phyloP scores from a whole-genome alignment of 805 yeast genomes.

The Teunomyces tritomae region DNA sequence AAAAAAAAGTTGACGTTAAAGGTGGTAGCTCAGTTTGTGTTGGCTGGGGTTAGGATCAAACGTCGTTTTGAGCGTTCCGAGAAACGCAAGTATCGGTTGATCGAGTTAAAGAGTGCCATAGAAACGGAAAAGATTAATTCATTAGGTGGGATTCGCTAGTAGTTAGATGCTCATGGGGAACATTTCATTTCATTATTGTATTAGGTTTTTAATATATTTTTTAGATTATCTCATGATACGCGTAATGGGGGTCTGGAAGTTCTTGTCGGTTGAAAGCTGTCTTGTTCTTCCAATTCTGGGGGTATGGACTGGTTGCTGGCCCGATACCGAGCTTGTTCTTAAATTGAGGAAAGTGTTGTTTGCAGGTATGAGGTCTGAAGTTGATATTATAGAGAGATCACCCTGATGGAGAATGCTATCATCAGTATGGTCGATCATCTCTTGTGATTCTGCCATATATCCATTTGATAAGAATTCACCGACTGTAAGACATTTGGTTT shows the following conservation, averaged over 20 bases:
- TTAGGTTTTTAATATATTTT: not conserved
- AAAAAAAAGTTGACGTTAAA: constrained; percentile 25
- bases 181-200: constrained; percentile 1
- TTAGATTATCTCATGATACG: constrained; percentile 28
- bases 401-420: constrained; percentile 31
- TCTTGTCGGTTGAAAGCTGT: constrained; percentile 37
- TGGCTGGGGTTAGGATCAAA: constrained; percentile 34
- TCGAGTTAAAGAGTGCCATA: constrained; percentile 29
- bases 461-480: constrained; percentile 37
- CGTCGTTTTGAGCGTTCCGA: constrained; percentile 28
- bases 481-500: constrained; percentile 19
- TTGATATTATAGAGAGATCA: constrained; percentile 33
- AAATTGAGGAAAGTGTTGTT: constrained; percentile 25
- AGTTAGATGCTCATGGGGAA: not conserved
- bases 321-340: constrained; percentile 14
- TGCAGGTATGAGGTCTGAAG: constrained; percentile 25
- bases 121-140: constrained; percentile 21
- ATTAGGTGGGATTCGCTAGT: not conserved
- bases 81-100: constrained; percentile 22
- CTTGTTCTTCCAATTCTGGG: constrained; percentile 39
- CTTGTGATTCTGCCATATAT: constrained; percentile 11
- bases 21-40: constrained; percentile 35
- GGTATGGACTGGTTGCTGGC: constrained; percentile 26
- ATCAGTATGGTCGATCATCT: constrained; percentile 10
- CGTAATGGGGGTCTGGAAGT: constrained; percentile 42